Conservation (phyloP, 371 early-diverging fungal genomes). For the Mucor saturninus region DNA sequence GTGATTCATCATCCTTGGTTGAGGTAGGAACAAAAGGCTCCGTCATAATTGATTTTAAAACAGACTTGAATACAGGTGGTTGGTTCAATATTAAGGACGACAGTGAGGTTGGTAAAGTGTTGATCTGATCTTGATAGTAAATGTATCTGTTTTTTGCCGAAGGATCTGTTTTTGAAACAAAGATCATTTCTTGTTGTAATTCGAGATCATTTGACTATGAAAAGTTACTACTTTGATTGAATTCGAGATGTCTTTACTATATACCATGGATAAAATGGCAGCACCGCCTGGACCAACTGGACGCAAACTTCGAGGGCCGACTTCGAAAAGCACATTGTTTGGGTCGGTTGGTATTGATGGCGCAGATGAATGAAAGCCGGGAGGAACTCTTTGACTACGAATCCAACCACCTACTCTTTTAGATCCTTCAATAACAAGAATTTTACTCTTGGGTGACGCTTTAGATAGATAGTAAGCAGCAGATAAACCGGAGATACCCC, state of each 20-base stretch:
- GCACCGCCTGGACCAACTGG: slow-evolving; percentile 73
- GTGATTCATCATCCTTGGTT: slow-evolving; percentile 44
- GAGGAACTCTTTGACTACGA: slow-evolving; percentile 58
- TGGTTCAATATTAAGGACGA: slow-evolving; percentile 47
- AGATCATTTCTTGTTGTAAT: slow-evolving; percentile 44
- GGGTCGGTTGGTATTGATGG: not conserved
- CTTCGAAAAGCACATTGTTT: slow-evolving; percentile 68
- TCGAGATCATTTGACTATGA: slow-evolving; percentile 13
- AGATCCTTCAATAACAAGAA: slow-evolving; percentile 75
- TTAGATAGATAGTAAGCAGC: slow-evolving; percentile 82
- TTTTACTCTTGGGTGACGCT: slow-evolving; percentile 51
- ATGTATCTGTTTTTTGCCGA: slow-evolving; percentile 85
- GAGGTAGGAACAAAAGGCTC: slow-evolving; percentile 69
- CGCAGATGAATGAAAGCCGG: slow-evolving; percentile 8
- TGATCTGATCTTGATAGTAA: slow-evolving; percentile 68
- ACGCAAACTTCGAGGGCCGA: slow-evolving; percentile 87
- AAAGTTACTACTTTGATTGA: not conserved
- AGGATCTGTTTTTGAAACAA: slow-evolving; percentile 67
- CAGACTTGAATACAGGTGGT: slow-evolving; percentile 57
- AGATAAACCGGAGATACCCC: slow-evolving; percentile 90
- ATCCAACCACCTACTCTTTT: slow-evolving; percentile 89
- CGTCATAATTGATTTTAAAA: slow-evolving; percentile 44
- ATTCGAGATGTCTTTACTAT: not conserved
- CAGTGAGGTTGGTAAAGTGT: slow-evolving; percentile 60
- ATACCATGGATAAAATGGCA: slow-evolving; percentile 78